phyloP scores from a whole-genome alignment of 805 yeast genomes.

The Scheffersomyces amazonensis region DNA sequence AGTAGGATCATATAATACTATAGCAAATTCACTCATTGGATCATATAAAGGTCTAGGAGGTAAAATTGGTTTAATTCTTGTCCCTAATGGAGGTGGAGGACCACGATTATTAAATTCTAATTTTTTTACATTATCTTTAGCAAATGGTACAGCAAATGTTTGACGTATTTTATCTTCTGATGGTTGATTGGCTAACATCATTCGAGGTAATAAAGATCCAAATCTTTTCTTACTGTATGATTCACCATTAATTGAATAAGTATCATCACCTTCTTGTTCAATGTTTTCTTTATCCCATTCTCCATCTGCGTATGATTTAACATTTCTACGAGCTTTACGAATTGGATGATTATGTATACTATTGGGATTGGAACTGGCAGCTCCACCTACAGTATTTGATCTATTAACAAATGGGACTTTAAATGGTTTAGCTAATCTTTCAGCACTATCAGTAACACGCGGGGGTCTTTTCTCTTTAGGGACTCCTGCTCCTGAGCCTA shows the following conservation, averaged over 20 bases:
- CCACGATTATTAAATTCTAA: conserved; percentile 27
- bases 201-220: conserved; percentile 62
- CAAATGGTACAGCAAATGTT: conserved; percentile 62
- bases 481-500: conserved; percentile 72
- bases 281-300: conserved; percentile 14
- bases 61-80: conserved; percentile 60
- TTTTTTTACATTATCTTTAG: conserved; percentile 29
- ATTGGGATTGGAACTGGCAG: conserved; percentile 5
- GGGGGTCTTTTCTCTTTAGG: conserved; percentile 55
- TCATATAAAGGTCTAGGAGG: conserved; percentile 95
- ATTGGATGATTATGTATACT: conserved; percentile 14
- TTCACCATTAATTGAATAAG: conserved; percentile 32
- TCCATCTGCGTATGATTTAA: conserved; percentile 28
- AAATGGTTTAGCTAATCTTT: conserved; percentile 63
- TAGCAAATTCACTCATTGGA: conserved; percentile 89
- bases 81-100: conserved; percentile 85
- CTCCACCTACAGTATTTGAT: conserved; percentile 6
- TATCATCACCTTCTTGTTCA: conserved; percentile 17
- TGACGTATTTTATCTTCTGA: conserved; percentile 37
- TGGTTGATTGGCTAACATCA: conserved; percentile 39
- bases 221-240: conserved; percentile 25
- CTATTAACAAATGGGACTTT: conserved; percentile 53
- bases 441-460: conserved; percentile 49
- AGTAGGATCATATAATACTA: conserved; percentile 93
- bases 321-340: conserved; percentile 28